Conservation (phyloP, 495 filamentous ascomycete species). For the Achaetomiella virescens region DNA sequence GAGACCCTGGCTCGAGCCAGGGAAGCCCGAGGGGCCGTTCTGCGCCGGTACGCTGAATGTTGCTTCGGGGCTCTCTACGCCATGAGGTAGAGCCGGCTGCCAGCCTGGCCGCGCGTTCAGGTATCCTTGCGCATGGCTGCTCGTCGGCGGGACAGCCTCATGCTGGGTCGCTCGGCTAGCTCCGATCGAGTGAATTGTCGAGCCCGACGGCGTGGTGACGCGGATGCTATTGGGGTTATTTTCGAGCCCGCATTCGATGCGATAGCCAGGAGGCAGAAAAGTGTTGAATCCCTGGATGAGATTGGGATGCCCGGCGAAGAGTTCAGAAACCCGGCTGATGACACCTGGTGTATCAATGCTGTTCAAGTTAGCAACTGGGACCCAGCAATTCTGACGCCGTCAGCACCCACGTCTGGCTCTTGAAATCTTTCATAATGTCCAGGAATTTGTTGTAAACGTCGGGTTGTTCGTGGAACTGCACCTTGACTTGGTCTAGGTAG, state of each 20-base stretch:
- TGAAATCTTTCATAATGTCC: slow-evolving; percentile 99
- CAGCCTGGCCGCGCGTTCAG: slow-evolving; percentile 36
- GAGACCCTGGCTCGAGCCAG: slow-evolving; percentile 35
- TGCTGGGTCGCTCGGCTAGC: slow-evolving; percentile 37
- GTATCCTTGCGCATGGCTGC: slow-evolving; percentile 32
- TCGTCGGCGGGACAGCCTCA: slow-evolving; percentile 33
- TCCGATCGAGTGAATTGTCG: slow-evolving; percentile 52
- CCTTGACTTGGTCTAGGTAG: slow-evolving; percentile 98
- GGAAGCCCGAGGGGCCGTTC: slow-evolving; percentile 41
- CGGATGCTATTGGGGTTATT: slow-evolving; percentile 93
- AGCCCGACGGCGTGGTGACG: slow-evolving; percentile 91
- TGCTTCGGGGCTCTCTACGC: slow-evolving; percentile 50
- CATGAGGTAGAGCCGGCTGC: slow-evolving; percentile 51
- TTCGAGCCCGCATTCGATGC: slow-evolving; percentile 89
- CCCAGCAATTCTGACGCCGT: background rate
- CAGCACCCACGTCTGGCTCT: slow-evolving; percentile 79
- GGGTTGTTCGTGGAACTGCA: slow-evolving; percentile 92
- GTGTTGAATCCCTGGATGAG: slow-evolving; percentile 99
- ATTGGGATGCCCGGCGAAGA: slow-evolving; percentile 94
- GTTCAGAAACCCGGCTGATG: slow-evolving; percentile 91
- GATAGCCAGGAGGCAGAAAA: slow-evolving; percentile 92
- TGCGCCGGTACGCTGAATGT: slow-evolving; percentile 46
- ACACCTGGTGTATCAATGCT: slow-evolving; percentile 98
- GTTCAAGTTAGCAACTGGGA: slow-evolving; percentile 13
- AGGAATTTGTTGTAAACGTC: slow-evolving; percentile 98